Evolutionary conservation across 2,329 filamentous ascomycete species (phyloP).

Genomic region (Triangularia verruculosa): DNA sequence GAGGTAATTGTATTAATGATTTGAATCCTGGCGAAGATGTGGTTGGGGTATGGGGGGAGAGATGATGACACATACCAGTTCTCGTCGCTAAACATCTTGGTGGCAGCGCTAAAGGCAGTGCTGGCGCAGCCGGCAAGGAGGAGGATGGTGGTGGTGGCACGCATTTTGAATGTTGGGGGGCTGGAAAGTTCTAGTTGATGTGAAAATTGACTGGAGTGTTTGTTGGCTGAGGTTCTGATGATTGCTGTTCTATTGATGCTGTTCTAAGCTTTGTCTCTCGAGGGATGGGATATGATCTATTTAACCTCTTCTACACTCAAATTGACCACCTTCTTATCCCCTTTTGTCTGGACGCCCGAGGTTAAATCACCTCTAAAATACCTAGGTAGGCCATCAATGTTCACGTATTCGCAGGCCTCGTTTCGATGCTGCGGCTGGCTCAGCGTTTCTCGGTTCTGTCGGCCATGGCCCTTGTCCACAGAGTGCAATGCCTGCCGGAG

Average conservation of each 20-base stretch:
- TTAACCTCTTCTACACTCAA: not conserved
- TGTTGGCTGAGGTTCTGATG: not conserved
- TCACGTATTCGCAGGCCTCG: no score
- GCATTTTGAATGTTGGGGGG: slow-evolving; percentile 18
- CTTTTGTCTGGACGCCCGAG: not conserved
- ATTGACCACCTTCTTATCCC: not conserved
- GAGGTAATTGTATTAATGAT: no score
- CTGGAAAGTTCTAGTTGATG: not conserved
- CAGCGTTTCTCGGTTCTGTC: not conserved
- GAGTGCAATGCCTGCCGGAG: no score
- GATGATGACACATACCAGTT: slow-evolving; percentile 13
- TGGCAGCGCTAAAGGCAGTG: slow-evolving; percentile 20
- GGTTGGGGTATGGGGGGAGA: not conserved
- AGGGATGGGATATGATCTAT: not conserved
- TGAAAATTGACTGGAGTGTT: no score
- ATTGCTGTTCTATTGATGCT: not conserved
- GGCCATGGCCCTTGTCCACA: not conserved
- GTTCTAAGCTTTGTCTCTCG: not conserved
- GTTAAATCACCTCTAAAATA: not conserved
- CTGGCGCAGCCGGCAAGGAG: slow-evolving; percentile 17
- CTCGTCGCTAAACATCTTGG: slow-evolving; percentile 16
- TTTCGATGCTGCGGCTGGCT: not conserved
- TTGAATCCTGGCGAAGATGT: not conserved
- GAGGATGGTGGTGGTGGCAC: slow-evolving; percentile 18
- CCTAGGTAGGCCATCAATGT: not conserved